A percentile compares a stretch with the other conserved stretches of the same genome.
These are phyloP conservation scores for Phytophthora agathidicida DNA, from an alignment of 352 stramenopile genomes.

Conservation along the genomic window DNA sequence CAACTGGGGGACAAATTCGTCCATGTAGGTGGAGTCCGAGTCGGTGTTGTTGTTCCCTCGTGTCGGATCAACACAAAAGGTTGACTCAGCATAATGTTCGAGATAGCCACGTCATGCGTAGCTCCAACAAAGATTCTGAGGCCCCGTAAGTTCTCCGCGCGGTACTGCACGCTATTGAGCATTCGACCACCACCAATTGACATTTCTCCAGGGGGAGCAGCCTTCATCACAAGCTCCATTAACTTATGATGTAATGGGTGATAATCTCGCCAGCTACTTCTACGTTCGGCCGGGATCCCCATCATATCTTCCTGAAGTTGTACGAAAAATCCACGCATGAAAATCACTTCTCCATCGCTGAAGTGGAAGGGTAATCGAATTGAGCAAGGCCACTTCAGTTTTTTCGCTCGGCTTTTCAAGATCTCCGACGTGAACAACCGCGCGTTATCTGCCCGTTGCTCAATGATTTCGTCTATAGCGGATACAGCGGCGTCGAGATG, in stretches of 20 bases:
- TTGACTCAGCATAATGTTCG: conserved; percentile 54
- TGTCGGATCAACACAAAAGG: conserved; percentile 53
- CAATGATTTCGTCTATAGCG: conserved; percentile 39
- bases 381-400: conserved; percentile 36
- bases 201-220: conserved; percentile 7
- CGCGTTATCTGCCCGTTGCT: conserved; percentile 22
- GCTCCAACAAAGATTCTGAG: conserved; percentile 54
- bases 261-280: conserved; percentile 53
- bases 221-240: conserved; percentile 34
- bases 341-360: conserved; percentile 37
- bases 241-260: conserved; percentile 49
- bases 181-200: conserved; percentile 12
- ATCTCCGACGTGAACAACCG: neutral
- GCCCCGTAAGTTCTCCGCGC: conserved; percentile 35
- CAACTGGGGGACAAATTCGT: conserved; percentile 65
- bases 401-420: conserved; percentile 28
- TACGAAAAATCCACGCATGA: conserved; percentile 39
- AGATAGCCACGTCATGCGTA: conserved; percentile 42
- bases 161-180: conserved; percentile 32
- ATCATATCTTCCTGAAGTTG: conserved; percentile 44
- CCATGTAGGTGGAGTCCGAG: conserved; percentile 48
- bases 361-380: conserved; percentile 38
- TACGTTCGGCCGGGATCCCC: conserved; percentile 24
- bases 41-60: conserved; percentile 41
- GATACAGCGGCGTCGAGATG: conserved; percentile 32